Conservation (phyloP, 2,329 filamentous ascomycete genomes). For the Clonostachys solani region DNA sequence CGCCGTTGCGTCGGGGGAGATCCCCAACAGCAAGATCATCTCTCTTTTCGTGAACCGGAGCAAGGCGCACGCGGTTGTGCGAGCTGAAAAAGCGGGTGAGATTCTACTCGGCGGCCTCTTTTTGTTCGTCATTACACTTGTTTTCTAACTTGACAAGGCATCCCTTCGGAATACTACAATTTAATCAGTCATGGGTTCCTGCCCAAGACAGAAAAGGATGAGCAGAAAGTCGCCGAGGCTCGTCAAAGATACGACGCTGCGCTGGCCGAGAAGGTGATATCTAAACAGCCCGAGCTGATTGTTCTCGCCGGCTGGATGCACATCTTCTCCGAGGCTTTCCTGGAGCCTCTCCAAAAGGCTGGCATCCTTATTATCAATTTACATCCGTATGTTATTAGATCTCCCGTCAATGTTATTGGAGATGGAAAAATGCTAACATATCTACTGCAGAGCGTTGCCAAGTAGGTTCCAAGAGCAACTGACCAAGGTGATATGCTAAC, state of each 20-base stretch:
- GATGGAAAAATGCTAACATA: conserved; percentile 8
- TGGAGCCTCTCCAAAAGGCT: conserved; percentile 60
- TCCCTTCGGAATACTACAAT: conserved; percentile 79
- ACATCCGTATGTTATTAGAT: conserved; percentile 70
- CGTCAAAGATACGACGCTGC: conserved; percentile 71
- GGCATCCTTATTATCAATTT: conserved; percentile 74
- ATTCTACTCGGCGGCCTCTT: background rate
- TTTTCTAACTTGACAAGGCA: conserved; percentile 27
- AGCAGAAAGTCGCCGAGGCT: conserved; percentile 45
- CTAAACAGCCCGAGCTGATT: conserved; percentile 59
- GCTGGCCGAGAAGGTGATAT: conserved; percentile 63
- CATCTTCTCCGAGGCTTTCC: conserved; percentile 66
- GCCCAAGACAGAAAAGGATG: conserved; percentile 55
- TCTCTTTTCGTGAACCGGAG: conserved; percentile 43
- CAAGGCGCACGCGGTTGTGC: conserved; percentile 36
- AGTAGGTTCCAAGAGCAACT: background rate
- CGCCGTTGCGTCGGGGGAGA: conserved; percentile 29
- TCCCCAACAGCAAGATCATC: conserved; percentile 36
- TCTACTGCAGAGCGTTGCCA: conserved; percentile 9
- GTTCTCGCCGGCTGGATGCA: conserved; percentile 89
- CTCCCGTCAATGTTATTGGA: conserved; percentile 11
- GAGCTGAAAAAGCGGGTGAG: conserved; percentile 37
- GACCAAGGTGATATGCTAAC: background rate
- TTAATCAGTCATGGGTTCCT: conserved; percentile 67
- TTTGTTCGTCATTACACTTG: background rate